A percentile compares a stretch with the other conserved stretches of the same genome.
Conservation (phyloP, 257 asterid genomes). For the Jacaranda copaia region DNA sequence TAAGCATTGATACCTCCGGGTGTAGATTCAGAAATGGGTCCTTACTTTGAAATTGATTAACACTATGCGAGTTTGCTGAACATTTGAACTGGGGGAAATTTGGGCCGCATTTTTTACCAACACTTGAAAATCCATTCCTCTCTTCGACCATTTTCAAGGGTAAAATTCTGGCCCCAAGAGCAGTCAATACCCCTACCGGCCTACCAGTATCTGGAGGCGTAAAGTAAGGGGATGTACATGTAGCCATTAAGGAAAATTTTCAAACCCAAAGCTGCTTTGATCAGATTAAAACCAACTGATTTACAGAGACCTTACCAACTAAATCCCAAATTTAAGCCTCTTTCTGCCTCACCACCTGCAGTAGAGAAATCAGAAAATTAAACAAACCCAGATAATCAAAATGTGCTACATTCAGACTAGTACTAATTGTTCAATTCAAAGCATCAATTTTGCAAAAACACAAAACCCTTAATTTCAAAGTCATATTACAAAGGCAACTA, state of each 20-base stretch:
- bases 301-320: slow-evolving; percentile 29
- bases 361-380: neutral
- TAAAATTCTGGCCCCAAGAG: slow-evolving; percentile 56
- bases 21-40: slow-evolving; percentile 82
- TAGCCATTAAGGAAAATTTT: slow-evolving; percentile 56
- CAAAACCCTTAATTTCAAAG: slow-evolving; percentile 18
- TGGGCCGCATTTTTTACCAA: slow-evolving; percentile 43
- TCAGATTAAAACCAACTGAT: neutral
- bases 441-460: neutral
- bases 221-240: slow-evolving; percentile 63
- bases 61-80: slow-evolving; percentile 66
- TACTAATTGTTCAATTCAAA: slow-evolving; percentile 2
- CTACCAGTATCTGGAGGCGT: slow-evolving; percentile 61
- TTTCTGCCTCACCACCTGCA: slow-evolving; percentile 40
- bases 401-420: slow-evolving; percentile 12
- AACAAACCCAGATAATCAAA: neutral
- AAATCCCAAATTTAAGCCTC: slow-evolving; percentile 17
- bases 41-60: slow-evolving; percentile 60
- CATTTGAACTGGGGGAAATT: slow-evolving; percentile 56
- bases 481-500: neutral
- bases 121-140: slow-evolving; percentile 50
- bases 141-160: slow-evolving; percentile 60
- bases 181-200: slow-evolving; percentile 54
- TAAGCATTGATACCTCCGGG: slow-evolving; percentile 84
- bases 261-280: slow-evolving; percentile 19